Base-by-base conservation (phyloP, 306 rosid species). In the Cyclanthera cordifolia region DNA sequence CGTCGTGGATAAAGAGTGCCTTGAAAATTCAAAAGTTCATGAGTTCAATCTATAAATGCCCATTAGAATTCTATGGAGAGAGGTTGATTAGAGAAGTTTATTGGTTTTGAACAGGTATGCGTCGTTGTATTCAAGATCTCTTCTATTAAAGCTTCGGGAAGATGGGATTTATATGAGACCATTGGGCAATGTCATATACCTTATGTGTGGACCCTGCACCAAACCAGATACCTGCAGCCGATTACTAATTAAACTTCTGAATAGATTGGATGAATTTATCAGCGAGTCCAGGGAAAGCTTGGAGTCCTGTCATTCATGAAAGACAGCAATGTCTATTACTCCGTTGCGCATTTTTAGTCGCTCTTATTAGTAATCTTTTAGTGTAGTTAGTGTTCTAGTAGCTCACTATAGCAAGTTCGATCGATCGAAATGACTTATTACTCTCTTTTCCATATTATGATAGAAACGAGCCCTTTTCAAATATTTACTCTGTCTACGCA, bases 191-290 rank as follows among this genome's bases (percentile, higher is more conserved):
- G 96, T 89, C 73, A 75, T 93, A 75, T 93, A 87, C 78, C 90
- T 93, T 70, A 71, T 93, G 94, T 83, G 86, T 61, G 96, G 95
- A 63, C 98, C 98, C 57, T 90, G 95, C 88, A 87, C 96, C 24
- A 79, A 86, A 74, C 84, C 96, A 41, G 76, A 82, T 43, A 73
- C 76, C 74, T 93, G 95, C 85, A 73, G 47, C 81, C 86, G 84
- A 76, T 73, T 84, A n/a, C 87, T 93, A 45, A 50, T 74, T 63
- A 89, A 89, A 75, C 95, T 93, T 54, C 75, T 70, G 24, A 50
- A 41, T 73, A 81, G 87, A 80, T 93, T 93, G 25, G 84, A 89
- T 61, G 91, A 86, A 67, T 85, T 87, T 78, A 34, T 69, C 11
- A 65, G 37, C 14, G 53, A 65, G 21, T 45, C 55, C 67, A 53